phyloP scores from a whole-genome alignment of 2,329 filamentous ascomycete species.

The Penicillium sp. region DNA sequence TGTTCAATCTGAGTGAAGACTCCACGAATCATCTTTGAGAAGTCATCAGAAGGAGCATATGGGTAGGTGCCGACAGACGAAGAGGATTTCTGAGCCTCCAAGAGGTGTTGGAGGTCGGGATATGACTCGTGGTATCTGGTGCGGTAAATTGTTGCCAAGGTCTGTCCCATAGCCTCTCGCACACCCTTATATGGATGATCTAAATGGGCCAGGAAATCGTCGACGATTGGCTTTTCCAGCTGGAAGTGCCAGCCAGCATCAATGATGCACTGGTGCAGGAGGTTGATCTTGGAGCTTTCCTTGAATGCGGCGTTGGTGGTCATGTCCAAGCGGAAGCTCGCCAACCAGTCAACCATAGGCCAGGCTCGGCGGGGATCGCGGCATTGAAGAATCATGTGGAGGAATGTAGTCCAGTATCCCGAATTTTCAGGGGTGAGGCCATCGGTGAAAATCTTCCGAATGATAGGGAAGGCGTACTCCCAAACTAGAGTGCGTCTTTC shows the following conservation, averaged over 20 bases:
- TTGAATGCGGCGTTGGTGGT: constrained; percentile 96
- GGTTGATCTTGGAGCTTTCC: constrained; percentile 91
- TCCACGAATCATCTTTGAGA: constrained; percentile 67
- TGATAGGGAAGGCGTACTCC: constrained; percentile 85
- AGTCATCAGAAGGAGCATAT: constrained; percentile 75
- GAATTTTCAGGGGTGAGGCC: constrained; percentile 92
- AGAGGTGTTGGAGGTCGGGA: constrained; percentile 70
- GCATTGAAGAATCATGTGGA: constrained; percentile 83
- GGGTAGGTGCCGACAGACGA: constrained; percentile 84
- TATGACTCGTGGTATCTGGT: constrained; percentile 95
- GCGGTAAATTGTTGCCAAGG: constrained; percentile 83
- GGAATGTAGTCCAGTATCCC: constrained; percentile 90
- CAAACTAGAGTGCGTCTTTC: constrained; percentile 76
- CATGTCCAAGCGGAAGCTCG: constrained; percentile 89
- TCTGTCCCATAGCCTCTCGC: constrained; percentile 88
- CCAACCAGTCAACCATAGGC: constrained; percentile 80
- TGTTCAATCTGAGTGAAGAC: constrained; percentile 78
- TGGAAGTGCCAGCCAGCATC: constrained; percentile 97
- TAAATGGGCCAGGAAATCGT: constrained; percentile 86
- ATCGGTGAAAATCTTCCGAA: constrained; percentile 84
- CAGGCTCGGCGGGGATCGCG: constrained; percentile 86
- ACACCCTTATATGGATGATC: constrained; percentile 98
- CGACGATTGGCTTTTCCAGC: constrained; percentile 78
- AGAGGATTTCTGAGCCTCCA: constrained; percentile 73
- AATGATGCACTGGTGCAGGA: constrained; percentile 83